Percentiles rank a stretch among this genome's conserved stretches.
These are phyloP conservation scores for Pythium brassicae DNA, from an alignment of 352 stramenopile species.

Conservation along the genomic window DNA sequence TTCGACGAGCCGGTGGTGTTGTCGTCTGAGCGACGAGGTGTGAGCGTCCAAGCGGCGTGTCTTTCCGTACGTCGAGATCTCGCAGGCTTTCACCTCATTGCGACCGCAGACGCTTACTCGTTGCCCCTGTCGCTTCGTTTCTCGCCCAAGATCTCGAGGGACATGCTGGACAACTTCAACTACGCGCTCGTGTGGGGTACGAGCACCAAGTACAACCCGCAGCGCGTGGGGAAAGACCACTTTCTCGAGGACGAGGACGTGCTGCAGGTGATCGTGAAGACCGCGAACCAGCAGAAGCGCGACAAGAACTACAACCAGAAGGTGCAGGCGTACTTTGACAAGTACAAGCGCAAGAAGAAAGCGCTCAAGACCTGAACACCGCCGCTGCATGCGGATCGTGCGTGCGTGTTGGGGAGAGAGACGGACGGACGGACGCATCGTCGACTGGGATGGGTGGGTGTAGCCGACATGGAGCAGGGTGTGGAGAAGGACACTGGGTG, in stretches of 20 bases:
- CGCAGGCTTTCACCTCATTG: too few species aligned
- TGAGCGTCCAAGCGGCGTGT: constrained; percentile 74
- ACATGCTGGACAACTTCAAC: constrained; percentile 96
- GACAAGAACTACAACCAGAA: constrained; percentile 97
- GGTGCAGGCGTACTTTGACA: constrained; percentile 95
- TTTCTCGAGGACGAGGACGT: constrained; percentile 98
- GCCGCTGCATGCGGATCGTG: too few species aligned
- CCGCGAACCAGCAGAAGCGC: constrained; percentile 96
- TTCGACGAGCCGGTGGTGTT: constrained; percentile 83
- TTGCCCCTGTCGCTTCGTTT: neutral
- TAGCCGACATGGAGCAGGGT: too few species aligned
- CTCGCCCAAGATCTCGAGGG: constrained; percentile 78
- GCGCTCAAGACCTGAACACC: constrained; percentile 88
- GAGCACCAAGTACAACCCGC: constrained; percentile 97
- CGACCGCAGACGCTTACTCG: neutral
- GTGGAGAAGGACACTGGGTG: too few species aligned
- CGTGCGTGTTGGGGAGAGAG: neutral
- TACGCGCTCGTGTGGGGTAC: constrained; percentile 98
- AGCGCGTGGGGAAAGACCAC: constrained; percentile 95
- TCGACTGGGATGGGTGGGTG: too few species aligned
- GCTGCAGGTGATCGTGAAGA: constrained; percentile 97
- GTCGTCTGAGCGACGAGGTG: constrained; percentile 80
- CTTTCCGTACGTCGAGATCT: constrained; percentile 53
- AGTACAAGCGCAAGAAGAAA: constrained; percentile 96
- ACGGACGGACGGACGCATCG: too few species aligned